Evolutionary conservation across 176 grass and related monocot species (phyloP).

Genomic region (Juncus inflexus): DNA sequence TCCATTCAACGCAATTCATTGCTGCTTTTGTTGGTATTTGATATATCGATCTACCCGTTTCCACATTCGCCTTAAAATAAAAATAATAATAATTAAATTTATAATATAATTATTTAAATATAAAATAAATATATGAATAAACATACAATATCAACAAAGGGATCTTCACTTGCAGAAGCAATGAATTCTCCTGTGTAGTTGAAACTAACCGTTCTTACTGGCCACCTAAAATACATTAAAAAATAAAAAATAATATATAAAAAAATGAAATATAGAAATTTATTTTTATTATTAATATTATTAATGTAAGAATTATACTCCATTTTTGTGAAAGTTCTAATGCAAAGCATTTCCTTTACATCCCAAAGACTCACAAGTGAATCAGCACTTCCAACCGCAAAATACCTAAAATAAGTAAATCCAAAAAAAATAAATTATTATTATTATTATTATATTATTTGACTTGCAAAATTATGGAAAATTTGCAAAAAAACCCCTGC

Average conservation of each 20-base stretch:
- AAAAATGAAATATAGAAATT: background rate
- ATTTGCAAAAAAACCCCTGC: no score
- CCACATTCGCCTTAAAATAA: slow-evolving; percentile 70
- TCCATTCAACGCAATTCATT: slow-evolving; percentile 99
- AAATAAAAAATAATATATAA: background rate
- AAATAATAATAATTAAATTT: background rate
- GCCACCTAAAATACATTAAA: slow-evolving; percentile 53
- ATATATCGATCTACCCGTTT: slow-evolving; percentile 85
- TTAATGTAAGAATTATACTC: slow-evolving; percentile 52
- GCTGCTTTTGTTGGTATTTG: slow-evolving; percentile 93
- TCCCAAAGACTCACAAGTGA: slow-evolving; percentile 98
- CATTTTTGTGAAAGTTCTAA: slow-evolving; percentile 95
- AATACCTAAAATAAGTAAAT: slow-evolving; percentile 56
- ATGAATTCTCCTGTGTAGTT: slow-evolving; percentile 85
- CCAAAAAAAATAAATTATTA: slow-evolving; percentile 2
- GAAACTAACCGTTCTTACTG: slow-evolving; percentile 96
- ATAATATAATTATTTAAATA: slow-evolving; percentile 21
- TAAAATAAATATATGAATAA: background rate
- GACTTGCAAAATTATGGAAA: slow-evolving; percentile 6
- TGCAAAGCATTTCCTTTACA: slow-evolving; percentile 83
- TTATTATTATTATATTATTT: background rate
- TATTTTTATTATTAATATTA: slow-evolving; percentile 1
- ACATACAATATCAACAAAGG: slow-evolving; percentile 98
- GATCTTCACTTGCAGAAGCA: slow-evolving; percentile 95
- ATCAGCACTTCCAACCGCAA: slow-evolving; percentile 99